These are phyloP conservation scores for Aquilaria yunnanensis DNA, from an alignment of 345 rosid genomes.

Conservation along the genomic window DNA sequence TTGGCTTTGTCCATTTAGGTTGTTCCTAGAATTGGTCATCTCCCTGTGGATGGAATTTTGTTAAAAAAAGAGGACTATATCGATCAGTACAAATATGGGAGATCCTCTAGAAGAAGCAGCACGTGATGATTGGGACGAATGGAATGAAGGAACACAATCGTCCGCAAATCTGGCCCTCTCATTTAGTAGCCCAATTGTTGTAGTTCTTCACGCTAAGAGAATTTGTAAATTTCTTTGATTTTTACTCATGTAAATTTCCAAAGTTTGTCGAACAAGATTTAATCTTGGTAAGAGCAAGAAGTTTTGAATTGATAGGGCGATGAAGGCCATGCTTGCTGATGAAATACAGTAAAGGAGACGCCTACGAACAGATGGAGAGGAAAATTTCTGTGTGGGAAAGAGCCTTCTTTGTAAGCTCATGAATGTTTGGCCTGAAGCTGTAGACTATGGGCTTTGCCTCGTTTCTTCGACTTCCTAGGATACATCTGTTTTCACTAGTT, in stretches of 20 bases:
- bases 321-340: slow-evolving; percentile 1
- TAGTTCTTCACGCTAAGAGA: slow-evolving; percentile 20
- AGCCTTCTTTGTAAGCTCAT: too few species aligned
- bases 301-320: slow-evolving; percentile 21
- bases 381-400: neutral
- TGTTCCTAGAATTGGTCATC: neutral
- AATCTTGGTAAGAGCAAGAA: slow-evolving; percentile 5
- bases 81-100: too few species aligned
- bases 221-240: slow-evolving; percentile 24
- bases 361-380: neutral
- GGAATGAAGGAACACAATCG: too few species aligned
- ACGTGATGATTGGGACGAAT: too few species aligned
- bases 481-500: too few species aligned
- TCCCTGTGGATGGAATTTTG: too few species aligned
- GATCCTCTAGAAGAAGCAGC: too few species aligned
- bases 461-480: too few species aligned
- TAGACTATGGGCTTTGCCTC: too few species aligned
- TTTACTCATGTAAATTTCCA: slow-evolving; percentile 32
- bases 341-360: neutral
- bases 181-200: slow-evolving; percentile 14
- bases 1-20: slow-evolving; percentile 12
- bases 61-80: too few species aligned
- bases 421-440: too few species aligned
- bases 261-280: slow-evolving; percentile 14
- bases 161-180: neutral